Evolutionary conservation across 345 rosid genomes (phyloP), one percentile per base, ranked within the genome.

Genomic region (Fremontodendron californicum): DNA sequence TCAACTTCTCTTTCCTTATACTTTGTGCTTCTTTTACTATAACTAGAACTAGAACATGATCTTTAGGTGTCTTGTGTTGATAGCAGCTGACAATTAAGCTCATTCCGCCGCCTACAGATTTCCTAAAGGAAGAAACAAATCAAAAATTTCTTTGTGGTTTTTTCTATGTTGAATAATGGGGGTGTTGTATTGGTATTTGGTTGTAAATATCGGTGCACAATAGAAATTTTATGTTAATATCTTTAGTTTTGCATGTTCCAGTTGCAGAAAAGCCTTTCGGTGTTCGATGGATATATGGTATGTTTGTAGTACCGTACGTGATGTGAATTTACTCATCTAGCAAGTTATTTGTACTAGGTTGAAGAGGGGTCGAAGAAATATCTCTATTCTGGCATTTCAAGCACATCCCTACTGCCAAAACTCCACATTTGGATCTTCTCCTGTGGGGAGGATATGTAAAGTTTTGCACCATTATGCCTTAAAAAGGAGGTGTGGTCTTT

Each of bases 201-300:
- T 46, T 81, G 77, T 83, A 81, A 51, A 81, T 85, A 81, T 68
- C 35, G 29, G 16, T 49, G 78, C 69, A 29, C 58, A 70, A 74
- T 75, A 33, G 72, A 43, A 42, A 43, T 46, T 43, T 58, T 37
- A 46, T 63, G 45, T 69, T 54, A 37, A 42, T 54, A 52, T 43
- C 29, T 11, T 27, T 29, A 51, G 40, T 21, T 72, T 72, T 49
- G 37, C 77, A 18, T 39, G 65, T 51, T 63, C 21, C 31, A 1
- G 25, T 63, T 73, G 35, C 49, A 43, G 11, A 67, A 67, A 40
- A 42, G 9, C 33, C 52, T 12, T 60, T 31, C 7, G 23, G 13
- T 64, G 45, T 9, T 9, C 7, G 25, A 5, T 64, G 12, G 6
- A 31, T 62, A 12, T 9, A 61, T 15, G 40, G 40, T 13, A 33